Evolutionary conservation across 495 filamentous ascomycete species (phyloP), one percentile per base, ranked within the genome.

Genomic region (Mytilinidion resinicola): DNA sequence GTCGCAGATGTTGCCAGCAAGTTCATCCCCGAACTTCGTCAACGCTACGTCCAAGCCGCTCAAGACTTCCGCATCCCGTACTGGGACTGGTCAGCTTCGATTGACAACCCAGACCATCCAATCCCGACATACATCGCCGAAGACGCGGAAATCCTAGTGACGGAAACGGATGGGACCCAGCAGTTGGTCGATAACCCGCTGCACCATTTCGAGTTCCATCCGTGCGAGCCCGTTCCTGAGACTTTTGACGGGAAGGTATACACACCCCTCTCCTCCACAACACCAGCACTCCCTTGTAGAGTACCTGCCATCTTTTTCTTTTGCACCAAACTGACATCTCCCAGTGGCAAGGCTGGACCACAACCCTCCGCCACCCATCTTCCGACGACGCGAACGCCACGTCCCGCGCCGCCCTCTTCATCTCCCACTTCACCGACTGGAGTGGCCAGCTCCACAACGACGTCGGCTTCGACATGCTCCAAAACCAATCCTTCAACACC

Each of bases 331-430:
- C 25, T 59, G 35, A 20, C 9, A 15, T 41, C 7, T 38, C 25
- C 20, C 56, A 49, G n/a, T 62, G 52, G 41, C 44, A 54, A 44
- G 57, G 46, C 52, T 60, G 21, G 19, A 51, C 59, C 25, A 54
- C 51, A 30, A 66, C 63, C 14, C 64, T 67, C 34, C 64, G 64
- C 48, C 53, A 53, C 17, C 64, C 64, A 21, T 42, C 57, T 4
- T 30, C 30, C 38, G 53, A 62, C 48, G 15, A n/a, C 20, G 14
- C 21, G 8, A 14, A 17, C 12, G 48, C 55, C 14, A 57, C 60
- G 6, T 56, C 56, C 37, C 61, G 54, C 64, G 59, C 64, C 57
- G 64, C 64, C 61, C 55, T 61, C 51, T 41, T 61, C 50, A 14
- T 64, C 36, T 42, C 36, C 19, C 12, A 56, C 11, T 17, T 39